Conservation (phyloP, 2,329 filamentous ascomycete species). For the Nemania sp. region DNA sequence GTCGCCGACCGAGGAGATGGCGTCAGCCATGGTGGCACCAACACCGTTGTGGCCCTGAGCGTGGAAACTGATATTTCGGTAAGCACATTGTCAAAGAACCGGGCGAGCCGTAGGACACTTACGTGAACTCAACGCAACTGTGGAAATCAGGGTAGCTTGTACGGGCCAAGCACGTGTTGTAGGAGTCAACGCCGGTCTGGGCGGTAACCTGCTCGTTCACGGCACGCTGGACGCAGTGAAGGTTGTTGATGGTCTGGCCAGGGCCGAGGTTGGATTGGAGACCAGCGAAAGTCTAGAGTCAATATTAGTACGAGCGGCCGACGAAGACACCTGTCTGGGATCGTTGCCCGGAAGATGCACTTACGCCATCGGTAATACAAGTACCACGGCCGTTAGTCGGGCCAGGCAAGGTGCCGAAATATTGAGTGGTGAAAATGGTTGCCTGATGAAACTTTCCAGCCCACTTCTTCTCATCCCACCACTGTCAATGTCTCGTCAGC, state of each 20-base stretch:
- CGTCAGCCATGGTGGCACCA: constrained; percentile 41
- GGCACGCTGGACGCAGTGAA: constrained; percentile 41
- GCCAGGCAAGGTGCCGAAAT: constrained; percentile 38
- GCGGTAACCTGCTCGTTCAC: constrained; percentile 37
- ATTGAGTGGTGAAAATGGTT: constrained; percentile 37
- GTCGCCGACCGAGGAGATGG: constrained; percentile 40
- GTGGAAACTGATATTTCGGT: constrained; percentile 36
- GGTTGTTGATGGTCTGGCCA: constrained; percentile 35
- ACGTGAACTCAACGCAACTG: constrained; percentile 40
- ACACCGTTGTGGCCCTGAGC: constrained; percentile 43
- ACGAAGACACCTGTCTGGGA: not conserved
- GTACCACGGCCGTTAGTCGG: constrained; percentile 35
- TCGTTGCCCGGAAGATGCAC: not conserved
- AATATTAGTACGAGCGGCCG: constrained; percentile 13
- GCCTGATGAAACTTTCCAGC: constrained; percentile 39
- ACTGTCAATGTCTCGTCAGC: constrained; percentile 21
- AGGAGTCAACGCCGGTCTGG: constrained; percentile 35
- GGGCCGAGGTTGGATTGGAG: constrained; percentile 34
- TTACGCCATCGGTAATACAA: constrained; percentile 37
- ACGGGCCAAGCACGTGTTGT: constrained; percentile 34
- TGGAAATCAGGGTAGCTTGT: constrained; percentile 39
- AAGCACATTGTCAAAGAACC: constrained; percentile 3
- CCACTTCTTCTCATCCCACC: constrained; percentile 45
- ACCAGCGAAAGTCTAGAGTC: constrained; percentile 33
- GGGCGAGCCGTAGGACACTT: constrained; percentile 18